Evolutionary conservation across 371 early-diverging fungal species (phyloP), one percentile per base, ranked within the genome.

Genomic region (Fennellomyces sp.): DNA sequence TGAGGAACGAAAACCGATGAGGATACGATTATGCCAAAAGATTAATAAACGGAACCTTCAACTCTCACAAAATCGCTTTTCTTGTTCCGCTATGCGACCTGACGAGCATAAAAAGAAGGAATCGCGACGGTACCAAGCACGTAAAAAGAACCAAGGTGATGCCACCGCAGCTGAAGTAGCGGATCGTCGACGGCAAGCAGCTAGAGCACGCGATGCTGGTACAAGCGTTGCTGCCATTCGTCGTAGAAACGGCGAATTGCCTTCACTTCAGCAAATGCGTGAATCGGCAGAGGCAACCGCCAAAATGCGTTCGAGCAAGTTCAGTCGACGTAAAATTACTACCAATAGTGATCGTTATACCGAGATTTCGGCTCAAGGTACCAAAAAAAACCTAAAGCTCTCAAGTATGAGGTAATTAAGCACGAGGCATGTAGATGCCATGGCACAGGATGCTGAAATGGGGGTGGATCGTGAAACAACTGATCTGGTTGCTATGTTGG

Each of bases 391-490:
- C 10, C 5, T 2, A 45, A 45, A 5, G 23, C n/a, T n/a, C n/a
- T n/a, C n/a, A n/a, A n/a, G n/a, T n/a, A n/a, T n/a, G n/a, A n/a
- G n/a, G n/a, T n/a, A n/a, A n/a, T n/a, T n/a, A n/a, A n/a, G n/a
- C n/a, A n/a, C n/a, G n/a, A n/a, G n/a, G 4, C 39, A 39, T 39
- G 5, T 53, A 76, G 75, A 78, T 42, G 65, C 58, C 6, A 51
- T 72, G 39, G 63, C 64, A 19, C 55, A 67, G 53, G 81, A 80
- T 63, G 76, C 74, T 12, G 81, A 75, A 31, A 25, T 75, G 45
- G 81, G 81, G n/a, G 73, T 80, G 42, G 81, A 80, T 56, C 71
- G 81, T 41, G 76, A 80, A 56, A 80, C 78, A 23, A 77, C 77
- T 0, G 67, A 80, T 53, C 54, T 80, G 2, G 74, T 77, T 5